phyloP scores from a whole-genome alignment of 495 filamentous ascomycete genomes.

The Mycothermus thermophilus region DNA sequence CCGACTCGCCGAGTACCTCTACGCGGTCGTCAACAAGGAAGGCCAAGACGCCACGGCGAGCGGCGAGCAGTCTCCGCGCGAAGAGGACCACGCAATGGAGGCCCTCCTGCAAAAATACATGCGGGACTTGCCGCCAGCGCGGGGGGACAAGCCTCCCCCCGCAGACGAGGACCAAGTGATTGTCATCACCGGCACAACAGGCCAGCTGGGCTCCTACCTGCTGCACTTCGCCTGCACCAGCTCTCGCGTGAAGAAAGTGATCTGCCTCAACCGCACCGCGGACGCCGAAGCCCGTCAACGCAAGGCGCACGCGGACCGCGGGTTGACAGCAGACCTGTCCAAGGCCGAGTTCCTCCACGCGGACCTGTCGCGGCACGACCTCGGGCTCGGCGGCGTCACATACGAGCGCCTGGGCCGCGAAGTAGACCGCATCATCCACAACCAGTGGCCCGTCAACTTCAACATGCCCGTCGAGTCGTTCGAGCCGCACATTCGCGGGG shows the following conservation, averaged over 20 bases:
- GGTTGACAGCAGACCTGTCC: conserved; percentile 21
- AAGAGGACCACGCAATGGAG: conserved; percentile 21
- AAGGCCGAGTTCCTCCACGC: conserved; percentile 37
- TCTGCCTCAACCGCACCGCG: conserved; percentile 41
- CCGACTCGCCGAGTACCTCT: conserved; percentile 22
- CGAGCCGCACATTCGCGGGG: conserved; percentile 38
- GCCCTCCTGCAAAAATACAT: conserved; percentile 28
- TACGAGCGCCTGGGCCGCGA: conserved; percentile 26
- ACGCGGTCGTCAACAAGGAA: conserved; percentile 8
- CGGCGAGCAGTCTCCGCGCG: not conserved
- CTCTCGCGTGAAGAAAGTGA: conserved; percentile 32
- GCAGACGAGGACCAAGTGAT: conserved; percentile 27
- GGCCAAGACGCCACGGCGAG: conserved; percentile 7
- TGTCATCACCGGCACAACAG: conserved; percentile 47
- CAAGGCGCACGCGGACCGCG: conserved; percentile 17
- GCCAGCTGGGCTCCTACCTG: conserved; percentile 45
- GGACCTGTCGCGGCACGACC: conserved; percentile 30
- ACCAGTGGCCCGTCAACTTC: conserved; percentile 52
- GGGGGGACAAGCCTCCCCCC: conserved; percentile 19
- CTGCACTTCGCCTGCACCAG: conserved; percentile 28
- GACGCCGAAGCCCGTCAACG: conserved; percentile 26
- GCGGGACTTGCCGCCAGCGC: conserved; percentile 14
- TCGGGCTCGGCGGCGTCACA: conserved; percentile 28
- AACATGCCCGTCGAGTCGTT: conserved; percentile 42
- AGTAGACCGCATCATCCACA: conserved; percentile 43